Evolutionary conservation across 495 filamentous ascomycete species (phyloP).

Genomic region (Penicillium coffeae): DNA sequence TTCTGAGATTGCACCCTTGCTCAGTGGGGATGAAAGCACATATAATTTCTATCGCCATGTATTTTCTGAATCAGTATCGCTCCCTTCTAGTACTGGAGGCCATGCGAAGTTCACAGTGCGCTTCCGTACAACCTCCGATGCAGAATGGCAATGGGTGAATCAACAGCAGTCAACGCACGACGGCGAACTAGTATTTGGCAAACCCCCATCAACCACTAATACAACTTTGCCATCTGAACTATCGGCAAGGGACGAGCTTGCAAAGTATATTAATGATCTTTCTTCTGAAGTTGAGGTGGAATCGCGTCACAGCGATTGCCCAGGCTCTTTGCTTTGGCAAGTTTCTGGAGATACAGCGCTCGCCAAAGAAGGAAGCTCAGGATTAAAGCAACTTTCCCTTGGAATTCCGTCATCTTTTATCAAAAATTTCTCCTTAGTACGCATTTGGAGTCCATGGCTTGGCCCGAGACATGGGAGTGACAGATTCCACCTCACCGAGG

Average conservation of each 20-base stretch:
- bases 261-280: conserved; percentile 56
- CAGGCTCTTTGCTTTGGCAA: conserved; percentile 67
- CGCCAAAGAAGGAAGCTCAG: conserved; percentile 53
- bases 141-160: conserved; percentile 73
- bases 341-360: conserved; percentile 52
- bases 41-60: conserved; percentile 36
- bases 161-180: conserved; percentile 57
- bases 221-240: conserved; percentile 7
- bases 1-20: conserved; percentile 24
- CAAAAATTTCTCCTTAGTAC: conserved; percentile 73
- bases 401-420: conserved; percentile 56
- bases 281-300: conserved; percentile 56
- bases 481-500: conserved; percentile 62
- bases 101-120: conserved; percentile 69
- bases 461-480: conserved; percentile 77
- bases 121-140: conserved; percentile 52
- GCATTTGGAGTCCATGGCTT: conserved; percentile 81
- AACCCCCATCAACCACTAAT: conserved; percentile 6
- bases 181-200: conserved; percentile 52
- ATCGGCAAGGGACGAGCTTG: conserved; percentile 39
- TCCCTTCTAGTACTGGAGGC: conserved; percentile 31
- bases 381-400: conserved; percentile 52
- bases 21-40: conserved; percentile 23
- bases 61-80: conserved; percentile 26
- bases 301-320: conserved; percentile 59